Evolutionary conservation across 306 rosid species (phyloP), one percentile per base, ranked within the genome.

Genomic region (Gastrolobium bilobum): DNA sequence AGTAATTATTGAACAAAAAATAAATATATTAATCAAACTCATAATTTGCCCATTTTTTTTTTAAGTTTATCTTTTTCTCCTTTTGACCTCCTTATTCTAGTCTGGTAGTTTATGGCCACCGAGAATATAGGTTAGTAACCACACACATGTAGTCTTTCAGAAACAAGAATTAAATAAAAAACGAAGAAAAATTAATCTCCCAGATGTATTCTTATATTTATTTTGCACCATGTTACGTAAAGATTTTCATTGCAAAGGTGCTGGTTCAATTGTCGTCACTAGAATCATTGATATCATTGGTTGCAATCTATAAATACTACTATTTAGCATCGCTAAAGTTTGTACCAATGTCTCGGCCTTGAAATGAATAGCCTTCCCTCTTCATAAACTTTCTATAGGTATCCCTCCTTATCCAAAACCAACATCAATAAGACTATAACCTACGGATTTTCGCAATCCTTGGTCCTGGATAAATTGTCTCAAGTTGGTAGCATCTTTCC

Each of bases 401-500:
- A 26, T 40, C 15, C 10, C 59, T 30, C 7, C 33, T 74, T 59
- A 85, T 59, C 80, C 81, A 31, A 76, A 69, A 30, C 79, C 84
- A 68, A 80, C 85, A 48, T 88, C 88, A 52, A 86, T 63, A 38
- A 84, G 87, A 71, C 92, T 89, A 62, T 77, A 89, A 48, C 83
- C 92, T 56, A 78, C 71, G 2, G 74, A 26, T 80, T 89, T 89
- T 26, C 82, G 82, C 13, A 89, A 31, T 44, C 88, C 77, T 60
- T 82, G 72, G 59, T 80, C 83, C 71, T 70, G 43, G 9, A 84
- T 74, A 33, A 37, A 68, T 58, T 74, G 47, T 76, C 90, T 84
- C 34, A 86, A 68, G 2, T 89, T 86, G 20, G 69, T 79, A 29
- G 92, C 92, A 73, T 89, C 90, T 78, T 84, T 89, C 92, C 92